Base-by-base conservation (phyloP, 179 eudicot genomes). In the Spergularia azorica region DNA sequence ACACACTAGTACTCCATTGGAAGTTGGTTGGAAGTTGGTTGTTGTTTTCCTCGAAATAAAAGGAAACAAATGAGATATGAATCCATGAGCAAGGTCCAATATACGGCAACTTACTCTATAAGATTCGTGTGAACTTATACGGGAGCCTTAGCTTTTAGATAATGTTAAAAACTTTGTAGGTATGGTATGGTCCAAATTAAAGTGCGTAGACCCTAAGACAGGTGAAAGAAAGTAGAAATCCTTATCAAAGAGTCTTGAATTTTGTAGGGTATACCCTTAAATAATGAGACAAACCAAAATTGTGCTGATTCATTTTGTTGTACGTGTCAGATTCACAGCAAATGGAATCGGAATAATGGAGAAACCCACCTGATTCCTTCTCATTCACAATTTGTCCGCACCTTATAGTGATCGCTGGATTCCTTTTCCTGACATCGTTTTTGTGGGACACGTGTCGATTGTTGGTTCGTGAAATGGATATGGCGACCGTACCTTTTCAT, bases 301-400 rank as follows among this genome's bases (percentile, higher is more conserved):
- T 17, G 58, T 54, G 72, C 39, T 69, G 56, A 69, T 70, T 70
- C 48, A 54, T 13, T 7, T 55, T 6, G 2, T 5, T 5, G 9
- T 26, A 70, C 74, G 74, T 70, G 74, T 70, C 74, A 70, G 61
- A 70, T 70, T 54, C 48, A 21, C 14, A 70, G 61, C 3, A 70
- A 21, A 26, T 14, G 38, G 74, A 70, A 70, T 70, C 74, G 12
- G 74, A 70, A 70, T 70, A 70, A 70, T 70, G 41, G 60, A 70
- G 74, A 70, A 51, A 65, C 70, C 50, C 10, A 1, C 9, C 5
- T 20, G 73, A 70, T 70, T 70, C 73, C 60, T 32, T 46, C 18
- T 5, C 21, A 5, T 16, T 61, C 26, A 17, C 63, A 60, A 15
- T 60, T 60, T 65, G 68, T 67, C 55, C 32, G 71, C 55, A 46